Base-by-base conservation (phyloP, 805 yeast species). In the Zygosaccharomyces gambellarensis region DNA sequence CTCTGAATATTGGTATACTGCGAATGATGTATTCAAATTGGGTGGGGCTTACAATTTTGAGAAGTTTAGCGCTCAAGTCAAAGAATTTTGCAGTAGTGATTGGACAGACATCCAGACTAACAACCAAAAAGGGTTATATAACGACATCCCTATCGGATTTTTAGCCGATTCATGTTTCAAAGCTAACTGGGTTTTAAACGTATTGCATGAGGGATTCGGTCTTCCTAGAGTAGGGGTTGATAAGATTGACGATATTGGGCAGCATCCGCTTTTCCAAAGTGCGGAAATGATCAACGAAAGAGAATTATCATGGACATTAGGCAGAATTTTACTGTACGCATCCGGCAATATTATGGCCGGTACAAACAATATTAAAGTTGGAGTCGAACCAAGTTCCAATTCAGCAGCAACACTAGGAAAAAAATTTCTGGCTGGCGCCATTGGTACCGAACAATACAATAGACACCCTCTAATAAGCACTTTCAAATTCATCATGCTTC, bases 1-100 rank as follows among this genome's bases (percentile, higher is more conserved):
- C 21, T 87, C 96, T 6, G 99, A 94, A 68, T 94, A 89, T 70
- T 94, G 98, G 97, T 92, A 94, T 64, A 89, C 97, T 0, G 90
- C 97, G 3, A 87, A 90, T 60, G 98, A 92, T 62, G 80, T 92
- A 3, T 90, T 90, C 65, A 81, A 84, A 36, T 77, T 89, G 71
- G 92, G 95, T 2, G 98, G 97, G 11, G 88, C 82, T 48, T 90
- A 90, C 65, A 87, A 87, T 61, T 92, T 82, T 62, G 74, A 78
- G 32, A 71, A 76, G 36, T 89, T 87, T 61, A 85, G 81, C 62
- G 78, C 73, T 31, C 77, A 79, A 46, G 86, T 90, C 3, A 77
- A 78, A 52, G 75, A 76, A 29, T 90, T 83, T 60, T 94, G 99
- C 71, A 83, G 80, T 55, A 75, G 80, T 51, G 80, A 82, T 44